These are phyloP conservation scores for Paecilomyces variotii DNA, from an alignment of 2,329 filamentous ascomycete genomes.

Conservation along the genomic window DNA sequence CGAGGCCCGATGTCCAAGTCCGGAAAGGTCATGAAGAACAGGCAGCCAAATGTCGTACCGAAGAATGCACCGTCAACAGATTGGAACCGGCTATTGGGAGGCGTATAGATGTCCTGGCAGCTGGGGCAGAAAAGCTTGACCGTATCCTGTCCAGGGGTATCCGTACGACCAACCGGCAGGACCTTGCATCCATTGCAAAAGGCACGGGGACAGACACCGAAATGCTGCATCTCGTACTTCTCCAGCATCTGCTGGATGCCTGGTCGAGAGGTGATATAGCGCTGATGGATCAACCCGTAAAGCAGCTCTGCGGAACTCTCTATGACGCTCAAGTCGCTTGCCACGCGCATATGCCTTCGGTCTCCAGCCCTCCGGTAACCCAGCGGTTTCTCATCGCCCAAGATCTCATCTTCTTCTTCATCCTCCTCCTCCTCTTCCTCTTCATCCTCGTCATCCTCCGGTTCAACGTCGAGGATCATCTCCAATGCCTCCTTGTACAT, in stretches of 20 bases:
- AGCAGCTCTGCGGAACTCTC: constrained; percentile 97
- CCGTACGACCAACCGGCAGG: constrained; percentile 84
- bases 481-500: constrained; percentile 99
- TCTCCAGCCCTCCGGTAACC: constrained; percentile 49
- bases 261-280: constrained; percentile 92
- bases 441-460: constrained; percentile 70
- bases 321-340: constrained; percentile 88
- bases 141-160: constrained; percentile 92
- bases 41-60: constrained; percentile 88
- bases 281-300: constrained; percentile 95
- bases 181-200: constrained; percentile 86
- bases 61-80: constrained; percentile 98
- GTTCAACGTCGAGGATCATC: constrained; percentile 98
- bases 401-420: constrained; percentile 59
- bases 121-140: constrained; percentile 98
- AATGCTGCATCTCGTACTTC: constrained; percentile 96
- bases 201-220: constrained; percentile 89
- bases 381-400: constrained; percentile 46
- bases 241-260: constrained; percentile 99
- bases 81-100: constrained; percentile 94
- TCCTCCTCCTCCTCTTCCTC: constrained; percentile 62
- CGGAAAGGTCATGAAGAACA: constrained; percentile 98
- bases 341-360: constrained; percentile 74
- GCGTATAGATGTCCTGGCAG: constrained; percentile 94
- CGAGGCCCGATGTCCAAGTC: constrained; percentile 79